A percentile compares a stretch with the other conserved stretches of the same genome.
These are phyloP conservation scores for Phytopythium helicoides DNA, from an alignment of 352 stramenopile species.

Conservation along the genomic window DNA sequence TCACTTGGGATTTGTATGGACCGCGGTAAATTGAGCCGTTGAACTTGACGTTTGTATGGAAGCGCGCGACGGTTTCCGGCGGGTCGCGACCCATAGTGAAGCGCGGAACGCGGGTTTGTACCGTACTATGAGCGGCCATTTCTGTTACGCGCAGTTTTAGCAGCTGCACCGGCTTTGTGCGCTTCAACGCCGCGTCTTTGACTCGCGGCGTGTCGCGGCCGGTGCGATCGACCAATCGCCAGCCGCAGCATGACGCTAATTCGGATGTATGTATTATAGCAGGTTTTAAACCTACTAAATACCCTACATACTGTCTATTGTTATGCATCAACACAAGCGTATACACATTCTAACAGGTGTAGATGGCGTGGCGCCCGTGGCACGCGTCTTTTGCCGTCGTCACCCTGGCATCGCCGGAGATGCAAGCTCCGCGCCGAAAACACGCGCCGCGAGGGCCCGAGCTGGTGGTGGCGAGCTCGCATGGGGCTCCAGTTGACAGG, in stretches of 20 bases:
- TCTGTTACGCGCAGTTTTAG: no score
- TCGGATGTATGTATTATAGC: background rate
- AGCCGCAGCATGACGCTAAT: background rate
- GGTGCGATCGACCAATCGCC: background rate
- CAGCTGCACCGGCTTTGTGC: background rate
- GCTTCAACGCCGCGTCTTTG: background rate
- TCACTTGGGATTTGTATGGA: no score
- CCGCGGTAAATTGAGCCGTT: no score
- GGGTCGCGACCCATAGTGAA: background rate
- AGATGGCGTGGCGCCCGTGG: background rate
- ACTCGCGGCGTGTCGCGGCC: background rate
- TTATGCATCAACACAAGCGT: no score
- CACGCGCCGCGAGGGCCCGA: background rate
- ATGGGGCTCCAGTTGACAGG: no score
- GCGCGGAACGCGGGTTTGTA: background rate
- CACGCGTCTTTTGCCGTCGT: background rate
- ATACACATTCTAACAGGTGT: background rate
- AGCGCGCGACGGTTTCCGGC: background rate
- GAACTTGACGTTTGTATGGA: conserved; percentile 2
- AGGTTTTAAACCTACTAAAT: background rate
- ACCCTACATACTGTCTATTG: no score
- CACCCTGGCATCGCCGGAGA: conserved; percentile 2
- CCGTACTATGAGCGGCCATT: background rate
- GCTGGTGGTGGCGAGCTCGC: no score
- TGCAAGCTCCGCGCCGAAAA: background rate